Evolutionary conservation across 768 basidiomycete genomes (phyloP).

Genomic region (Cyclocybe cylindracea): DNA sequence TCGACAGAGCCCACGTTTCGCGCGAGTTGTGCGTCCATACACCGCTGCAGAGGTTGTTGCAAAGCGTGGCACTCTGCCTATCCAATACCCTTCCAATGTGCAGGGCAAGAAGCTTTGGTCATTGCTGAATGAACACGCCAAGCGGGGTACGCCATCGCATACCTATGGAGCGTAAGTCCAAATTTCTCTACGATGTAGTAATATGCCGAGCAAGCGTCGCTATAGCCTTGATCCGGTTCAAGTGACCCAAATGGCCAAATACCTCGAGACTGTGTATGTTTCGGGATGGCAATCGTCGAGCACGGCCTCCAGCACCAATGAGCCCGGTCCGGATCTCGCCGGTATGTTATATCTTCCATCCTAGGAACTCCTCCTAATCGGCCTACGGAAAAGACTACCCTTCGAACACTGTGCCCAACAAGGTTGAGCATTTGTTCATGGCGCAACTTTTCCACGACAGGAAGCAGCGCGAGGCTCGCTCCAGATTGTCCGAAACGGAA

Average conservation of each 20-base stretch:
- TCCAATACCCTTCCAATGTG: constrained; percentile 83
- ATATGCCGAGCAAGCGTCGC: neutral
- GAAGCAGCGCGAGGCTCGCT: constrained; percentile 86
- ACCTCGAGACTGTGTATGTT: constrained; percentile 98
- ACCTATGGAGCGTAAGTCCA: constrained; percentile 96
- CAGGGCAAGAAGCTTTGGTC: constrained; percentile 87
- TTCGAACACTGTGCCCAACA: constrained; percentile 97
- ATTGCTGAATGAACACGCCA: constrained; percentile 74
- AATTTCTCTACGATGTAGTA: neutral
- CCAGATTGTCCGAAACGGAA: constrained; percentile 67
- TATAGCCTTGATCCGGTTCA: constrained; percentile 95
- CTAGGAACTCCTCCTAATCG: neutral
- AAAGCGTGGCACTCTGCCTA: constrained; percentile 86
- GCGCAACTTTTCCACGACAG: constrained; percentile 99
- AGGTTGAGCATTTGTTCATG: constrained; percentile 97
- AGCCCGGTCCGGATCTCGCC: constrained; percentile 98
- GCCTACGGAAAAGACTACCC: constrained; percentile 73
- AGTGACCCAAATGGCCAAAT: constrained; percentile 98
- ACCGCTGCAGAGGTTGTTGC: constrained; percentile 91
- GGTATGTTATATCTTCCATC: constrained; percentile 46
- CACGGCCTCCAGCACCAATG: constrained; percentile 91
- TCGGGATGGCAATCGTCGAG: constrained; percentile 96
- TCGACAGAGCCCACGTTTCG: constrained; percentile 80
- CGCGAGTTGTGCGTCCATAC: constrained; percentile 87
- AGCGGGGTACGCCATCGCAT: constrained; percentile 79